Conservation (phyloP, 2,329 filamentous ascomycete species). For the Fusarium marasasianum region DNA sequence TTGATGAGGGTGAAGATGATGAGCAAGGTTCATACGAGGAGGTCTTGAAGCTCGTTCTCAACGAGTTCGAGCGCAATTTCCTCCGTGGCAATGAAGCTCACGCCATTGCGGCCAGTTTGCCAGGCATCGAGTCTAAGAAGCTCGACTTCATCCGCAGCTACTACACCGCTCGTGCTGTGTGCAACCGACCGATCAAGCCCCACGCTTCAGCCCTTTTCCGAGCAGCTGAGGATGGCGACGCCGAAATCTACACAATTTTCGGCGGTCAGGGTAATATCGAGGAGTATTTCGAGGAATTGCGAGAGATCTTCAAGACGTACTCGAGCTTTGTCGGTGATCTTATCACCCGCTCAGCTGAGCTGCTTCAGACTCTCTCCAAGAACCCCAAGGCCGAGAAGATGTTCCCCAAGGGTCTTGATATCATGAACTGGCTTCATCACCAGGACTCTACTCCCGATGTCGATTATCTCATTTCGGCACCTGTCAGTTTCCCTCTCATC, state of each 20-base stretch:
- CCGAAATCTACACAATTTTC: conserved; percentile 91
- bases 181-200: conserved; percentile 85
- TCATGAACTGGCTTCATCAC: conserved; percentile 92
- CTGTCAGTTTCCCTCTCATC: conserved; percentile 95
- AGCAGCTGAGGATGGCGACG: conserved; percentile 84
- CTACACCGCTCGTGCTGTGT: conserved; percentile 86
- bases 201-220: conserved; percentile 94
- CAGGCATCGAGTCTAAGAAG: conserved; percentile 94
- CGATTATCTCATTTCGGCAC: conserved; percentile 93
- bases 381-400: conserved; percentile 92
- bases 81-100: conserved; percentile 97
- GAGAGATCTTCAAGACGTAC: conserved; percentile 91
- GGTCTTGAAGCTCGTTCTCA: conserved; percentile 89
- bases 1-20: conserved; percentile 92
- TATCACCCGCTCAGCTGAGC: conserved; percentile 80
- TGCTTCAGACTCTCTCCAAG: conserved; percentile 84
- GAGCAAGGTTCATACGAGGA: conserved; percentile 89
- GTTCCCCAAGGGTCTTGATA: conserved; percentile 95
- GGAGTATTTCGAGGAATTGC: conserved; percentile 98
- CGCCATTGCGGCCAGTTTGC: conserved; percentile 83
- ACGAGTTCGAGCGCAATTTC: conserved; percentile 96
- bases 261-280: conserved; percentile 99
- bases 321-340: conserved; percentile 89
- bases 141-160: conserved; percentile 89
- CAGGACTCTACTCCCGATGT: conserved; percentile 90